Evolutionary conservation across 768 basidiomycete genomes (phyloP).

Genomic region (Podaxis sp.): DNA sequence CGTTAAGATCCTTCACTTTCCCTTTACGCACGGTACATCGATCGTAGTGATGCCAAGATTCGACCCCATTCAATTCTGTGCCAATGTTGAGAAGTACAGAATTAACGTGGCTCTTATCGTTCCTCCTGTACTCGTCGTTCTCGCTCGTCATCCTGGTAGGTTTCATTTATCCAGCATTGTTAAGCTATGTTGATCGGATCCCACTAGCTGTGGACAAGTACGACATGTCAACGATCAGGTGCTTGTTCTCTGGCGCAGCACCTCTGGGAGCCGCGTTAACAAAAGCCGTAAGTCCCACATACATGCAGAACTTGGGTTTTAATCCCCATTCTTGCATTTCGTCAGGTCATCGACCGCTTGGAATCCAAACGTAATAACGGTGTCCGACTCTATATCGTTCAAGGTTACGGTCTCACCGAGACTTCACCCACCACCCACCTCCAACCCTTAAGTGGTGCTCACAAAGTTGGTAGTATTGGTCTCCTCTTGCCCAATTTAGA

Average conservation of each 20-base stretch:
- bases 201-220: slow-evolving; percentile 60
- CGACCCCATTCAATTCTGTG: slow-evolving; percentile 68
- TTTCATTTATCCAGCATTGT: slow-evolving; percentile 7
- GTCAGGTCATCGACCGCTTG: slow-evolving; percentile 38
- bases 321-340: background rate
- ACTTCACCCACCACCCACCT: slow-evolving; percentile 73
- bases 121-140: slow-evolving; percentile 80
- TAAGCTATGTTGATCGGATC: background rate
- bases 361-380: slow-evolving; percentile 39
- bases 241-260: slow-evolving; percentile 76
- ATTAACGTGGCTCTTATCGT: slow-evolving; percentile 62
- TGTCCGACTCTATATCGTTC: slow-evolving; percentile 40
- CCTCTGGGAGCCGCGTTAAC: slow-evolving; percentile 70
- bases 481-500: slow-evolving; percentile 73
- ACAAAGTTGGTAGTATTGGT: slow-evolving; percentile 69
- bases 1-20: slow-evolving; percentile 62
- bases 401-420: slow-evolving; percentile 82
- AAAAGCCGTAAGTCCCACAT: slow-evolving; percentile 35
- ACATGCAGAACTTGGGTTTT: background rate
- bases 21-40: slow-evolving; percentile 48
- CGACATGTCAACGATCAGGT: slow-evolving; percentile 57
- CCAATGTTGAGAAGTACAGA: slow-evolving; percentile 62
- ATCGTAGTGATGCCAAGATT: slow-evolving; percentile 66
- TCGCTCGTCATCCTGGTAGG: slow-evolving; percentile 69
- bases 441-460: slow-evolving; percentile 42